Evolutionary conservation across 176 grass and related monocot species (phyloP).

Genomic region (Puya raimondii): DNA sequence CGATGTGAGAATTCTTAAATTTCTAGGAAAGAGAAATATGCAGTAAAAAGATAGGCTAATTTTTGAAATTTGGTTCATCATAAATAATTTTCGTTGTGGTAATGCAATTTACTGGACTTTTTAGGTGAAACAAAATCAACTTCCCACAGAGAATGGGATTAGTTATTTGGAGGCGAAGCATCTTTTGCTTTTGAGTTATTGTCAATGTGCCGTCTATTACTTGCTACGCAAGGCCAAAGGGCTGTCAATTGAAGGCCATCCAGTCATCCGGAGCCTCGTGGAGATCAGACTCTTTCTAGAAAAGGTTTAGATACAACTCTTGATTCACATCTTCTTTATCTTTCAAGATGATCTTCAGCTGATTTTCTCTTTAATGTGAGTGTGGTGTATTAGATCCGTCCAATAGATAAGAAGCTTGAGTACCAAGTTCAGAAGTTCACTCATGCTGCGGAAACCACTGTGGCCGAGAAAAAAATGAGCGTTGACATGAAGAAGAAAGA

Average conservation of each 20-base stretch:
- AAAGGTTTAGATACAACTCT: conserved; percentile 38
- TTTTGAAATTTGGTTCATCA: conserved; percentile 4
- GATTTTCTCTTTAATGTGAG: background rate
- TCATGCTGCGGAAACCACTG: conserved; percentile 35
- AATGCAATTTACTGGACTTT: background rate
- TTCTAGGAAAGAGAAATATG: background rate
- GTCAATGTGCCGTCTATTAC: conserved; percentile 79
- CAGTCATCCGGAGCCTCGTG: conserved; percentile 50
- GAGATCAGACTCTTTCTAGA: conserved; percentile 85
- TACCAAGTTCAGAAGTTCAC: conserved; percentile 92
- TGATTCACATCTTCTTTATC: background rate
- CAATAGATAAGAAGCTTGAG: conserved; percentile 82
- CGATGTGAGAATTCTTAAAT: background rate
- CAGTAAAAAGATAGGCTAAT: background rate
- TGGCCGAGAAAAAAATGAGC: conserved; percentile 26
- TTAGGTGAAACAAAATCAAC: conserved; percentile 54
- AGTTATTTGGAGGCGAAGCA: conserved; percentile 83
- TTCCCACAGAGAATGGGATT: conserved; percentile 62
- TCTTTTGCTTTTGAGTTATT: conserved; percentile 67
- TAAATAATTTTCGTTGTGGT: background rate
- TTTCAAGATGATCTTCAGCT: background rate
- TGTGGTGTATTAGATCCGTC: conserved; percentile 43
- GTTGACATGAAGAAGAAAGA: conserved; percentile 29
- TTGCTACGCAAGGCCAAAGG: conserved; percentile 78
- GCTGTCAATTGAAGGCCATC: conserved; percentile 55